Evolutionary conservation across 2,329 filamentous ascomycete species (phyloP).

Genomic region (Xenoacremonium recifei): DNA sequence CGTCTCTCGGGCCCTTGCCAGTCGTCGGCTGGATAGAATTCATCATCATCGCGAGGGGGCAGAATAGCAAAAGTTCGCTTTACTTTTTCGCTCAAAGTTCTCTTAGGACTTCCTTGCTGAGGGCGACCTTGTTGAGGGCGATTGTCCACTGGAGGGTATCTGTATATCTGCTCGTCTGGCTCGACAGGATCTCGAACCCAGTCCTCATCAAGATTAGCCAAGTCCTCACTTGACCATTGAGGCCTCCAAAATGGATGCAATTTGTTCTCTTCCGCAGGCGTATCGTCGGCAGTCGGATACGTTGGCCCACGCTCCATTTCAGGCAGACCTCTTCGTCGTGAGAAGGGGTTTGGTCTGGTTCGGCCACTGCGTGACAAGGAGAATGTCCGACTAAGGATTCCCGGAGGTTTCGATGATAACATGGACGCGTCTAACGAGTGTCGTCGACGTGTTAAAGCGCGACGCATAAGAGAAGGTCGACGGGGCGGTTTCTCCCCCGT

Average conservation of each 20-base stretch:
- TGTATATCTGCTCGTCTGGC: conserved; percentile 39
- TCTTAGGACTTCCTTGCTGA: conserved; percentile 42
- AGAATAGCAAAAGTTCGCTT: conserved; percentile 62
- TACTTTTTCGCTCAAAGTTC: conserved; percentile 52
- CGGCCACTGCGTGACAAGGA: conserved; percentile 48
- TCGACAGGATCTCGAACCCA: conserved; percentile 33
- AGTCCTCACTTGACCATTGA: conserved; percentile 39
- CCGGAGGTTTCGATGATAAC: conserved; percentile 36
- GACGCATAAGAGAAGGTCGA: conserved; percentile 51
- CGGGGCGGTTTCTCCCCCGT: conserved; percentile 44
- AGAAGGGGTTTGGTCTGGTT: conserved; percentile 27
- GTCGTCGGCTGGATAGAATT: conserved; percentile 30
- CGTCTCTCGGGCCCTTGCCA: conserved; percentile 48
- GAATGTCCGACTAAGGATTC: conserved; percentile 50
- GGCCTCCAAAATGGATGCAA: conserved; percentile 63
- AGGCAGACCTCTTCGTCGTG: conserved; percentile 25
- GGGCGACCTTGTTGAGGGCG: conserved; percentile 39
- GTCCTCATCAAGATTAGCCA: conserved; percentile 28
- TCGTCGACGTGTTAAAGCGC: conserved; percentile 51
- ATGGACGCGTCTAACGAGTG: conserved; percentile 42
- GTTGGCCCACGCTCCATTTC: conserved; percentile 27
- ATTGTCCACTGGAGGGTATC: conserved; percentile 49
- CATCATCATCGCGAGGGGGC: conserved; percentile 46
- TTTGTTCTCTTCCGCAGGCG: conserved; percentile 51
- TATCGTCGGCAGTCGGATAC: conserved; percentile 43